Base-by-base conservation (phyloP, 2,329 filamentous ascomycete genomes). In the Coniella lustricola region DNA sequence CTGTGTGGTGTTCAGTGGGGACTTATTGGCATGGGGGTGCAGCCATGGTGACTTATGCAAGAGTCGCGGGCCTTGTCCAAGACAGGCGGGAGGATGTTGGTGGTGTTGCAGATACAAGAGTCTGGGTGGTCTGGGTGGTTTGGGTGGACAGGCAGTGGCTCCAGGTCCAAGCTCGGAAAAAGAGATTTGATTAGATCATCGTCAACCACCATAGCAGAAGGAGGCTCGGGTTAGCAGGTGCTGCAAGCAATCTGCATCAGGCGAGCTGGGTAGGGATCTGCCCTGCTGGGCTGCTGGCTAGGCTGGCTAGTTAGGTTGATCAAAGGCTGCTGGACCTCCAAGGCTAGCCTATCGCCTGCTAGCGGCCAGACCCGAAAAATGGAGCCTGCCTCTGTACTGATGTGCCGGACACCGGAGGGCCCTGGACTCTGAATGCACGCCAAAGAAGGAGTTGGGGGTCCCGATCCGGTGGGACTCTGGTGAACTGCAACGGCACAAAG, bases 141-240 rank as follows among this genome's bases (percentile, higher is more conserved):
- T 17, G n/a, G 3, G 38, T 18, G 22, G 31, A 25, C 5, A 31
- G 3, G 8, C 17, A 17, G 12, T 17, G 18, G 40, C 25, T 16
- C n/a, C 16, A 33, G 29, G 40, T 33, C 16, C 9, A 32, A 42
- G 29, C 16, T 42, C 20, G 38, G 13, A 33, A 33, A 17, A 33
- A 42, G 40, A 42, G 40, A 42, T 42, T 42, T 42, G 40, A 42
- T 42, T 42, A 42, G 40, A 42, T 42, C 40, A 42, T 42, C 40
- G 32, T 20, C n/a, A 13, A 33, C 40, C 16, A n/a, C n/a, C n/a
- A n/a, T n/a, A n/a, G n/a, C n/a, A 20, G 25, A 42, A 31, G n/a
- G 21, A 33, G 17, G 22, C 29, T 42, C 22, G 31, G 39, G 39
- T 42, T 29, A 42, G 39, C 40, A 42, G 39, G n/a, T 42, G 40